phyloP scores from a whole-genome alignment of 2,329 filamentous ascomycete species.

The Ciborinia camelliae region DNA sequence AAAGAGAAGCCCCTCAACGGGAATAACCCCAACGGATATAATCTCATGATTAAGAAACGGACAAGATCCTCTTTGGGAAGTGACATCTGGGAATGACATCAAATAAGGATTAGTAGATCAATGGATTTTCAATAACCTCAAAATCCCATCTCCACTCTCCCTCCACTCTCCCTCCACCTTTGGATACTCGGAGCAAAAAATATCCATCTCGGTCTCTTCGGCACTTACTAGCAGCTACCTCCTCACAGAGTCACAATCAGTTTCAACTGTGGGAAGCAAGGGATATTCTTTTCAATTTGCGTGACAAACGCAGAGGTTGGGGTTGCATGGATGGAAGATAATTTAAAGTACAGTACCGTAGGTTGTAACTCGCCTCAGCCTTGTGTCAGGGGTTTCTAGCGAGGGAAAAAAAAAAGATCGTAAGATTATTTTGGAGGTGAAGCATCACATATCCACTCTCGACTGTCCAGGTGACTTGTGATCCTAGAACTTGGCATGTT shows the following conservation, averaged over 20 bases:
- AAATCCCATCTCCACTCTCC: constrained; percentile 2
- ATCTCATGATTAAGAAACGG: constrained; percentile 1
- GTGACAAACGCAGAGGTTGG: constrained; percentile 17
- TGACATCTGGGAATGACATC: neutral
- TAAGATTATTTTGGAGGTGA: constrained; percentile 1
- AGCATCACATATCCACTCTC: neutral
- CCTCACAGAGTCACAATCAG: too few relatives aligned
- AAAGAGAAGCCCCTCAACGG: neutral
- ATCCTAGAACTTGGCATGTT: constrained; percentile 7
- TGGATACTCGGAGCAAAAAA: neutral
- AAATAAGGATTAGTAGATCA: constrained; percentile 1
- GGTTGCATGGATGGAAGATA: neutral
- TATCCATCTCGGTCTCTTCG: constrained; percentile 1
- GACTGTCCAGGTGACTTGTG: constrained; percentile 9
- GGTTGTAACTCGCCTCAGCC: constrained; percentile 7
- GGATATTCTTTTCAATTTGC: constrained; percentile 15
- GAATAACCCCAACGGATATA: neutral
- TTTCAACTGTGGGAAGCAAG: constrained; percentile 12
- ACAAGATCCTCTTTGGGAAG: neutral
- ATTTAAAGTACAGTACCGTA: too few relatives aligned
- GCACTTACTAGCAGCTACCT: neutral
- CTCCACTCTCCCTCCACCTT: neutral
- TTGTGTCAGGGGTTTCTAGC: constrained; percentile 17
- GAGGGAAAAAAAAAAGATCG: constrained; percentile 14
- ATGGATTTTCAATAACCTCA: constrained; percentile 10